Evolutionary conservation across 257 asterid species (phyloP).

Genomic region (Fraxinus cuspidata): DNA sequence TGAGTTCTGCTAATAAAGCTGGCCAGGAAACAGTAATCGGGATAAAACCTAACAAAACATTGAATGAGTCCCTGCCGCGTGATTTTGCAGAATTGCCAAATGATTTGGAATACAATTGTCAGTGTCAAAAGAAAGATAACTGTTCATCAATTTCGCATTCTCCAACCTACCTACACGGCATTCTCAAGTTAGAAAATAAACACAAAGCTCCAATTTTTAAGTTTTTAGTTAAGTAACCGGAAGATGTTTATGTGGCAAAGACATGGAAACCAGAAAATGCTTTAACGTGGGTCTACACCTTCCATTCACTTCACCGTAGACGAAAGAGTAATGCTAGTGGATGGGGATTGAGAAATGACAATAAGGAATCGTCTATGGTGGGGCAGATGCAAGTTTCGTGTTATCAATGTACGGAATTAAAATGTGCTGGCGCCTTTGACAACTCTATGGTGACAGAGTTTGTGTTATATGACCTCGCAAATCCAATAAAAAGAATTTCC

Average conservation of each 20-base stretch:
- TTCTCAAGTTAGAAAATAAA: conserved; percentile 61
- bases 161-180: conserved; percentile 76
- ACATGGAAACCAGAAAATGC: conserved; percentile 71
- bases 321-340: conserved; percentile 71
- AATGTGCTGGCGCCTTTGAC: conserved; percentile 45
- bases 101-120: conserved; percentile 25
- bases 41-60: conserved; percentile 25
- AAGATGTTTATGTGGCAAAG: conserved; percentile 67
- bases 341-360: conserved; percentile 58
- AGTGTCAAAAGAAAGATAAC: conserved; percentile 32
- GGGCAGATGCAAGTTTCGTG: conserved; percentile 83
- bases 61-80: conserved; percentile 39
- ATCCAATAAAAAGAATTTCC: conserved; percentile 48
- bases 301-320: conserved; percentile 60
- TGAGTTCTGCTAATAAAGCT: conserved; percentile 43
- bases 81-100: conserved; percentile 43
- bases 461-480: conserved; percentile 56
- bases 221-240: conserved; percentile 68
- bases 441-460: conserved; percentile 81
- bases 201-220: conserved; percentile 60
- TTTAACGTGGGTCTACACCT: conserved; percentile 70
- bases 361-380: conserved; percentile 46
- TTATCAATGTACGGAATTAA: conserved; percentile 55
- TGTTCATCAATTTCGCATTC: conserved; percentile 36
- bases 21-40: conserved; percentile 23